These are phyloP conservation scores for Chalciporus pseudorubinellus DNA, from an alignment of 768 basidiomycete genomes.

Conservation along the genomic window DNA sequence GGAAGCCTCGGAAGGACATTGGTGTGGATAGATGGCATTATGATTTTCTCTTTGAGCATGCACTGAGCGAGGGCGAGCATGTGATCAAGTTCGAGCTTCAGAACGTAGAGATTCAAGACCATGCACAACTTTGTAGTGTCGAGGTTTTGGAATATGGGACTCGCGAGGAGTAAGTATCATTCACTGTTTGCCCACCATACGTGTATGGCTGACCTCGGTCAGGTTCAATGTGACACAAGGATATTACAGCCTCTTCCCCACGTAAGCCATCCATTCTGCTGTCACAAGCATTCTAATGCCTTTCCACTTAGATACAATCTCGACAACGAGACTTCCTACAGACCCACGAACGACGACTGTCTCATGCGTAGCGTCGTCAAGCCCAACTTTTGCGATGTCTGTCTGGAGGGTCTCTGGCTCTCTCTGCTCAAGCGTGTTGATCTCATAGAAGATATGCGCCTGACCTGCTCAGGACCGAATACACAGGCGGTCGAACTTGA, in stretches of 20 bases:
- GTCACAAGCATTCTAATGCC: neutral
- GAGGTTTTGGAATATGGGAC: constrained; percentile 74
- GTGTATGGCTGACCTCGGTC: constrained; percentile 2
- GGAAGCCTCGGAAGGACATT: constrained; percentile 50
- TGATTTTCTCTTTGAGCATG: constrained; percentile 45
- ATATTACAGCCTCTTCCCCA: constrained; percentile 69
- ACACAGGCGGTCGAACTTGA: constrained; percentile 42
- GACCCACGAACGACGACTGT: constrained; percentile 83
- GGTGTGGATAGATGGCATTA: constrained; percentile 79
- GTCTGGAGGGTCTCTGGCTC: constrained; percentile 72
- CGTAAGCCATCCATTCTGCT: constrained; percentile 42
- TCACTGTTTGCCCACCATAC: neutral
- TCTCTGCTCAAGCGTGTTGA: constrained; percentile 55
- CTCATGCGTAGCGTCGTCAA: constrained; percentile 73
- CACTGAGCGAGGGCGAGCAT: constrained; percentile 52
- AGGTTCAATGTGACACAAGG: constrained; percentile 62
- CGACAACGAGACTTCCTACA: constrained; percentile 61
- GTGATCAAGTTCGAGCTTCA: constrained; percentile 55
- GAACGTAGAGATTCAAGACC: constrained; percentile 45
- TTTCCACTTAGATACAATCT: constrained; percentile 64
- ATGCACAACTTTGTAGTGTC: constrained; percentile 72
- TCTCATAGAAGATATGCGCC: constrained; percentile 56
- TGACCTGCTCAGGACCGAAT: constrained; percentile 35
- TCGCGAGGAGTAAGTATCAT: constrained; percentile 49
- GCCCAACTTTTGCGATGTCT: constrained; percentile 73